Percentiles rank a stretch among this genome's conserved stretches.
Evolutionary conservation across 2,329 filamentous ascomycete genomes (phyloP).

Genomic region (Beauveria asiatica): DNA sequence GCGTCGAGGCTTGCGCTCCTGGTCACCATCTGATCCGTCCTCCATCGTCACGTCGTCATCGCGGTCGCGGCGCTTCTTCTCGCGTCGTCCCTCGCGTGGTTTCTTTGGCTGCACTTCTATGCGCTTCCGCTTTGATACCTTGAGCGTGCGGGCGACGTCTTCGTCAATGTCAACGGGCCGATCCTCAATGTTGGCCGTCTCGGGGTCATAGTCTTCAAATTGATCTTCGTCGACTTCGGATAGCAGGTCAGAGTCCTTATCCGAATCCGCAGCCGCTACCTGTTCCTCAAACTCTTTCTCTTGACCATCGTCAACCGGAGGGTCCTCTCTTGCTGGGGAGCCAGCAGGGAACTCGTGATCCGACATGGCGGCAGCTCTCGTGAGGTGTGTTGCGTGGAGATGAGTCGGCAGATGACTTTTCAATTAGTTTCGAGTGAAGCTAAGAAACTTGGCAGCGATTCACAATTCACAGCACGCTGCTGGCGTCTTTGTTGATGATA

Average conservation of each 20-base stretch:
- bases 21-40: constrained; percentile 38
- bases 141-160: constrained; percentile 53
- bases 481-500: background rate
- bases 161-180: constrained; percentile 60
- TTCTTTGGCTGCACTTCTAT: constrained; percentile 60
- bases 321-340: constrained; percentile 24
- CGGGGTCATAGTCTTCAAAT: constrained; percentile 61
- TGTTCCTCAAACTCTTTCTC: constrained; percentile 36
- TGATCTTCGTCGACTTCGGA: constrained; percentile 64
- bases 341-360: constrained; percentile 36
- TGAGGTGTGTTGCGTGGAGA: background rate
- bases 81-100: constrained; percentile 63
- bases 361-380: constrained; percentile 28
- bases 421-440: background rate
- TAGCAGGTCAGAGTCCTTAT: constrained; percentile 50
- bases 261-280: constrained; percentile 34
- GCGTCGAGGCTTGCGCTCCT: constrained; percentile 37
- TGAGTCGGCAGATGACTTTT: background rate
- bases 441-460: background rate
- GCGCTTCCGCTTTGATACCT: constrained; percentile 58
- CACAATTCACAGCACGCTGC: background rate
- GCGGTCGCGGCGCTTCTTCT: constrained; percentile 50
- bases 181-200: constrained; percentile 54
- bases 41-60: constrained; percentile 41
- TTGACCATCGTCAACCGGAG: constrained; percentile 30